Conservation (phyloP, 805 yeast species). For the Pichia cephalocereana region DNA sequence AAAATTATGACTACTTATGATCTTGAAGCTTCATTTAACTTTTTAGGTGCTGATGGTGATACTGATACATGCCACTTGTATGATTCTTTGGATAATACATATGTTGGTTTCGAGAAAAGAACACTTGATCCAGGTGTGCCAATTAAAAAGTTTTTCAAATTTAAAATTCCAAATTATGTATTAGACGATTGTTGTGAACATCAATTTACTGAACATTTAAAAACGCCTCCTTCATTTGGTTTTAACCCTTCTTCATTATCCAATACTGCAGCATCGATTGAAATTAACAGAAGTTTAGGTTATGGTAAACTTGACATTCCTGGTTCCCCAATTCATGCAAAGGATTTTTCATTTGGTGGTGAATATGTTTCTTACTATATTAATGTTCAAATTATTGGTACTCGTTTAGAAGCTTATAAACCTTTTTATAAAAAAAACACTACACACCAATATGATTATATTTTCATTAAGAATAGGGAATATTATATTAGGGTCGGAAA, state of each 20-base stretch:
- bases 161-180: conserved; percentile 43
- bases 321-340: conserved; percentile 44
- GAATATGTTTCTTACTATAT: conserved; percentile 39
- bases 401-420: conserved; percentile 22
- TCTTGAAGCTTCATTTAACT: conserved; percentile 5
- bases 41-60: background rate
- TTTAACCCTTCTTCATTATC: conserved; percentile 8
- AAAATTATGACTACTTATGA: conserved; percentile 1
- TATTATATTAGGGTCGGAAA: conserved; percentile 14
- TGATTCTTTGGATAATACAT: conserved; percentile 15
- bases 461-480: conserved; percentile 12
- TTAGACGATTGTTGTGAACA: conserved; percentile 16
- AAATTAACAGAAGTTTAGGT: conserved; percentile 33
- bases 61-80: background rate
- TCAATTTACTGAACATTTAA: conserved; percentile 25
- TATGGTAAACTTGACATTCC: conserved; percentile 37
- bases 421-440: conserved; percentile 14
- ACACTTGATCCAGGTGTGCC: conserved; percentile 31
- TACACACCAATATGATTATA: conserved; percentile 15
- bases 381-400: conserved; percentile 45
- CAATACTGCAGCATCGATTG: conserved; percentile 12
- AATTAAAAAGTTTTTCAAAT: conserved; percentile 48
- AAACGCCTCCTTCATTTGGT: conserved; percentile 33
- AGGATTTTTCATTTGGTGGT: conserved; percentile 34
- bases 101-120: conserved; percentile 33